Evolutionary conservation across 345 rosid genomes (phyloP), one percentile per base, ranked within the genome.

Genomic region (Leavenworthia alabamica): DNA sequence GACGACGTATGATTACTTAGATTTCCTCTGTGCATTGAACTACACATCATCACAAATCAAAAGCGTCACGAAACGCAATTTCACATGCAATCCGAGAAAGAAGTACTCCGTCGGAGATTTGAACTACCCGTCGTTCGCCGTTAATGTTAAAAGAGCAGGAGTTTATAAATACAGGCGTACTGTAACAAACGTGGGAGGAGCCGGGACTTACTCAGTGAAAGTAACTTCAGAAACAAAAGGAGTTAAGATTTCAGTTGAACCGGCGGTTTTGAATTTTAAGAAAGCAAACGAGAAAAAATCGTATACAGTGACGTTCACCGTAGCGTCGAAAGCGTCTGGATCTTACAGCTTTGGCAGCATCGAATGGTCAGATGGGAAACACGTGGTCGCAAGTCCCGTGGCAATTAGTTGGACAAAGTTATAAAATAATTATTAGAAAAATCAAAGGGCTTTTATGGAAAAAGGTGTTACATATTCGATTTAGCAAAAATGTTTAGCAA

Each of bases 71-170:
- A 79, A 76, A 66, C 59, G 81, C 40, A 81, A 82, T 8, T 78
- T 60, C 77, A 74, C 82, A 0, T 82, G 88, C 49, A 83, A 86
- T 47, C 37, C 82, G 20, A 37, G 68, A 40, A 80, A 80, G 69
- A 56, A 36, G 8, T 66, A 78, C 48, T 82, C 79, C 46, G 47
- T 84, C 7, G 41, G 64, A 0, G 83, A 91, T 61, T 61, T 88
- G 13, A 91, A 91, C 56, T 91, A 91, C 57, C 98, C 98, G 7
- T 83, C 96, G 1, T 87, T 91, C 39, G 86, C 90, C 2, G 84
- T 76, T 12, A 79, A 37, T 56, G 72, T 77, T 9, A 84, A 78
- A 36, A 31, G 65, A 17, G 19, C 79, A 5, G 56, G 43, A 3
- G 78, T 66, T 35, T 75, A 80, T 0, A 85, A 83, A 57, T 64